Conservation (phyloP, 768 basidiomycete genomes). For the Pseudohyphozyma bogoriensis region DNA sequence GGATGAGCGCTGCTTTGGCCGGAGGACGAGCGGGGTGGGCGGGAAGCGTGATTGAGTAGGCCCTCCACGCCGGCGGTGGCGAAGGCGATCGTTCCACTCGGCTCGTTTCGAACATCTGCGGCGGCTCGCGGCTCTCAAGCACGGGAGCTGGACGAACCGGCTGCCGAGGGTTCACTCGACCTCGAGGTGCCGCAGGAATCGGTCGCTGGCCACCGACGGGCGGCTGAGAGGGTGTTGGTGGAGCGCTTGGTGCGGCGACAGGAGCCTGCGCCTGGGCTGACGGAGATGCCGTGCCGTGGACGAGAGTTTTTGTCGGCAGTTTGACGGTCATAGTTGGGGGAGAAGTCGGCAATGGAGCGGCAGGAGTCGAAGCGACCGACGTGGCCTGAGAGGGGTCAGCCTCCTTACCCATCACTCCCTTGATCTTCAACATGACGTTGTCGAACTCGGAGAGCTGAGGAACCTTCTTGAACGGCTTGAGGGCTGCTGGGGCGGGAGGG, state of each 20-base stretch:
- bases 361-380: neutral
- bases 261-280: neutral
- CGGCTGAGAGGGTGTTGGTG: too few relatives aligned
- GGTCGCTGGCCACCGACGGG: too few relatives aligned
- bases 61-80: constrained; percentile 39
- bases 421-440: constrained; percentile 36
- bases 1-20: constrained; percentile 1
- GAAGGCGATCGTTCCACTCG: constrained; percentile 33
- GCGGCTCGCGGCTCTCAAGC: constrained; percentile 22
- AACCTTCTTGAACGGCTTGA: constrained; percentile 16
- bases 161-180: neutral
- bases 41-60: constrained; percentile 35
- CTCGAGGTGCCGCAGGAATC: neutral
- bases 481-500: neutral
- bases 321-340: constrained; percentile 17
- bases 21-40: constrained; percentile 13
- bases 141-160: neutral
- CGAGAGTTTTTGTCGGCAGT: neutral
- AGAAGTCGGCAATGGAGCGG: neutral
- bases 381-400: neutral
- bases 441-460: constrained; percentile 33
- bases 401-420: constrained; percentile 36
- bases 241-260: neutral
- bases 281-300: neutral
- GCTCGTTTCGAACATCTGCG: constrained; percentile 33